Evolutionary conservation across 179 eudicot genomes (phyloP).

Genomic region (Pouteria campechiana): DNA sequence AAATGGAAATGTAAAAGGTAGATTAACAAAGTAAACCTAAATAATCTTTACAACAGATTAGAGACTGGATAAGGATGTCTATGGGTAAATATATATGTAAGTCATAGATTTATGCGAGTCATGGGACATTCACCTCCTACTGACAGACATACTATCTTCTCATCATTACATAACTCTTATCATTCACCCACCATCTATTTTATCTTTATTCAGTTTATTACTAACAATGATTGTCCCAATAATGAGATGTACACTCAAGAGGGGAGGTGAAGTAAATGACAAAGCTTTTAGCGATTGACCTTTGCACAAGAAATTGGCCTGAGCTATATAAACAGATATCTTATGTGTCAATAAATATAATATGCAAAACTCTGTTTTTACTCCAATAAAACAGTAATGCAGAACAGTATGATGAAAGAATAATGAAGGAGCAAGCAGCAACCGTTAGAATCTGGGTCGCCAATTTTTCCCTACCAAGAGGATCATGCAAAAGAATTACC

Average conservation of each 20-base stretch:
- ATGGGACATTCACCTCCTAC: no score
- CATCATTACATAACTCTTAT: no score
- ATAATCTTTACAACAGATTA: no score
- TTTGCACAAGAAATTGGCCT: not conserved
- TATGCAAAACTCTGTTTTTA: not conserved
- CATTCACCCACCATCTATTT: no score
- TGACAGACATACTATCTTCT: no score
- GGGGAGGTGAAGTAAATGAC: not conserved
- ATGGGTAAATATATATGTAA: no score
- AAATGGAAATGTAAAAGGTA: no score
- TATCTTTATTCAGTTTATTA: no score
- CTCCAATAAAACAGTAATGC: not conserved
- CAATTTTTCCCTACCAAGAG: conserved; percentile 81
- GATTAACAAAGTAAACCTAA: no score
- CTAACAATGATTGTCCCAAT: no score
- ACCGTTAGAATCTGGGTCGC: conserved; percentile 88
- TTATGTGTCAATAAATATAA: not conserved
- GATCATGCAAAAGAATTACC: conserved; percentile 87
- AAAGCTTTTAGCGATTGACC: not conserved
- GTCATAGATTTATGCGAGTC: no score
- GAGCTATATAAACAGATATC: not conserved
- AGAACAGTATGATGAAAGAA: not conserved
- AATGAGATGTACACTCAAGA: not conserved
- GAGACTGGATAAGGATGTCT: no score
- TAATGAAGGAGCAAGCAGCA: conserved; percentile 4